These are phyloP conservation scores for Gardenia jasminoides DNA, from an alignment of 257 asterid species.

Conservation along the genomic window DNA sequence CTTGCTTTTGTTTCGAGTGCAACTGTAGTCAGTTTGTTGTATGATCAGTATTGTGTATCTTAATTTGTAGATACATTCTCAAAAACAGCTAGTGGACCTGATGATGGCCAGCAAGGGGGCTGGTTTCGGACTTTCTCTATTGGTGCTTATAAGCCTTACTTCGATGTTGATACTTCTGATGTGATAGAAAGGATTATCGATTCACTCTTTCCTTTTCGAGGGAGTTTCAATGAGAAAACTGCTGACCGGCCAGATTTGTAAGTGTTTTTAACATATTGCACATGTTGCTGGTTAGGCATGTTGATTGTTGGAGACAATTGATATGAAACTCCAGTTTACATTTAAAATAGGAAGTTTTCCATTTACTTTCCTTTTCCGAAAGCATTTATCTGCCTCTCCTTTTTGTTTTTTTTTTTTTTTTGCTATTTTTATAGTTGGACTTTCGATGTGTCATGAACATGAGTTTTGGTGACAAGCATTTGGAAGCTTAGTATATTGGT, in stretches of 20 bases:
- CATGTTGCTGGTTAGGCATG: not conserved
- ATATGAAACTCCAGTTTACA: not conserved
- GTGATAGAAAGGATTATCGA: constrained; percentile 87
- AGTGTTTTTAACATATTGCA: constrained; percentile 21
- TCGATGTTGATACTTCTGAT: constrained; percentile 96
- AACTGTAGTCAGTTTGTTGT: not conserved
- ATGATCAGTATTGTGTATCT: constrained; percentile 1
- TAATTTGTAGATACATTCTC: constrained; percentile 72
- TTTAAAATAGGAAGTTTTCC: not conserved
- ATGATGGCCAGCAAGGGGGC: constrained; percentile 72
- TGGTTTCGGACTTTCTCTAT: constrained; percentile 83
- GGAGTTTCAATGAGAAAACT: constrained; percentile 86
- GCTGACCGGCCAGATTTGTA: constrained; percentile 84
- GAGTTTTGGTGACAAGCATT: not conserved
- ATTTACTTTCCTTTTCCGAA: not conserved
- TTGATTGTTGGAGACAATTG: not conserved
- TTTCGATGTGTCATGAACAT: not conserved
- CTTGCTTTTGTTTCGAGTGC: constrained; percentile 3
- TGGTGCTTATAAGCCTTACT: constrained; percentile 91
- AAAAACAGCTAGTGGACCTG: constrained; percentile 72
- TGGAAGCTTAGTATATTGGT: not conserved
- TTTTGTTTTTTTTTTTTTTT: too few species aligned
- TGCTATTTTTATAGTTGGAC: not conserved
- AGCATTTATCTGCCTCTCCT: not conserved
- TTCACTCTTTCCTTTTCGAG: constrained; percentile 84